Base-by-base conservation (phyloP, 192 early-diverging fungal species). In the Cladochytrium replicatum region DNA sequence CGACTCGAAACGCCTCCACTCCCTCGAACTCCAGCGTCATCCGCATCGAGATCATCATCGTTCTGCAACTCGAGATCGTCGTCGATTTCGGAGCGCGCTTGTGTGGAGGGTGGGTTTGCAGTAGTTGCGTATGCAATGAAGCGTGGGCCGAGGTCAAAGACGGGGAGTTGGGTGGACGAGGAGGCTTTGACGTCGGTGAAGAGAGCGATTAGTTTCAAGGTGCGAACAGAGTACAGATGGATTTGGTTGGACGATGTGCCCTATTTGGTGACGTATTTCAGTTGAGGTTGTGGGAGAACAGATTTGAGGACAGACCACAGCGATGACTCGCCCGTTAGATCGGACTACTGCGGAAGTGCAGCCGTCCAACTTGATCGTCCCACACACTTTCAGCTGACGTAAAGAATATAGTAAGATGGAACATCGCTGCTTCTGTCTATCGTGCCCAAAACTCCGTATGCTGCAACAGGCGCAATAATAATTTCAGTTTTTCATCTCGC, bases 111-210 rank as follows among this genome's bases (percentile, higher is more conserved):
- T 2, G 77, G 60, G 1, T 58, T 32, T 1, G 57, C 66, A 1
- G 67, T 77, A 0, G 87, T 81, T 11, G 84, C 82, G 58, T 87
- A 89, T 0, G 80, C 77, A 22, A 89, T 48, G 23, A 81, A 69
- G 26, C 83, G 66, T 21, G 78, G 55, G 11, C 85, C 85, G 7
- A 85, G 53, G 23, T 74, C 72, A 54, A 84, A 81, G 3, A 75
- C 63, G n/a, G 74, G 58, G 1, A 66, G 51, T 5, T 59, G 40
- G 22, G 32, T 31, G 1, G 42, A 23, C 15, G 60, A 64, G 19
- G 57, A 44, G 26, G 69, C 58, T 15, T 61, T 54, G 4, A 72
- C 68, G 43, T 86, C 84, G 5, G 63, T 66, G 52, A 83, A 57
- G 3, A 50, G 52, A 3, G 52, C 34, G 17, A 71, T 49, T 17